Base-by-base conservation (phyloP, 331 rosid species). In the Acacia pycnantha region DNA sequence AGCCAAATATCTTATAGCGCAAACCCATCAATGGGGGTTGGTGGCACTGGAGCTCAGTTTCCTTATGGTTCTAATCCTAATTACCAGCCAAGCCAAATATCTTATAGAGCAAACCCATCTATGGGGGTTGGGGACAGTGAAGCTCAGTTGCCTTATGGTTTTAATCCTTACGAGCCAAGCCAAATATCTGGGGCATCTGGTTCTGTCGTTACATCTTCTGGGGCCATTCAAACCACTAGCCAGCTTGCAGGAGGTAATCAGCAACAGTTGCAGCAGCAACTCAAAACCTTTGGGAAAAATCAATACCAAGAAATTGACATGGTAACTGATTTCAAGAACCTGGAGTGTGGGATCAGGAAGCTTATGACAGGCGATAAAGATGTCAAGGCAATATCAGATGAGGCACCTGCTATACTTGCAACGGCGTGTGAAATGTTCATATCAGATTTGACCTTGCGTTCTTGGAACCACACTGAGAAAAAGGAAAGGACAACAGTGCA, bases 301-400 rank as follows among this genome's bases (percentile, higher is more conserved):
- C 97, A 92, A 70, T 78, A 80, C 80, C 89, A 86, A 80, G 94
- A 92, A 77, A 89, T 89, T 16, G 92, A 87, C 77, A 90, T 81
- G 84, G 93, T 82, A 18, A 84, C 86, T 53, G 94, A 90, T 88
- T 90, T 90, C 91, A 92, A 92, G 87, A 92, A 90, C 82, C 46
- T 43, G 46, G 12, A 9, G 46, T 11, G 46, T 10, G 88, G 94
- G 87, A 92, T 92, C 82, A 92, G 89, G 84, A 92, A 92, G 90
- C 90, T 90, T 13, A 92, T 92, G 93, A 92, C 86, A 84, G 97
- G 91, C 2, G 93, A 90, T 47, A 92, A 92, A 88, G 94, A 92
- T 86, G 97, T 92, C 8, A 73, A 89, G 75, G 89, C 90, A 94
- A 92, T 90, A 86, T 90, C 97, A n/a, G 93, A 92, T 15, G 94